These are phyloP conservation scores for Agrocybe pediades DNA, from an alignment of 768 basidiomycete species.

Conservation along the genomic window DNA sequence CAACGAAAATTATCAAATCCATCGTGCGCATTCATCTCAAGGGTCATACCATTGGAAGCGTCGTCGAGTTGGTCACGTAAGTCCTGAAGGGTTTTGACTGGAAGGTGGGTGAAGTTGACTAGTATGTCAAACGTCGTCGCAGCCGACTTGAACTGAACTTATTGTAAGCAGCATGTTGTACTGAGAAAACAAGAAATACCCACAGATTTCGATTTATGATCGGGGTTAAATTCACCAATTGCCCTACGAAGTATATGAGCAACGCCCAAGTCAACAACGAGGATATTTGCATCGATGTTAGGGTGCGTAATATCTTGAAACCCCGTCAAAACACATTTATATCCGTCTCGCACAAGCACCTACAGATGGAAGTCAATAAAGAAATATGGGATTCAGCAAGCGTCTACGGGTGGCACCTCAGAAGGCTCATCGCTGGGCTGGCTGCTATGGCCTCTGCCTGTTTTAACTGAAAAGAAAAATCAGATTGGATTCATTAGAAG, in stretches of 20 bases:
- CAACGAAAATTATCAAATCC: slow-evolving; percentile 12
- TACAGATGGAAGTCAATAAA: slow-evolving; percentile 6
- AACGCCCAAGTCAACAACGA: neutral
- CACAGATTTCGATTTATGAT: slow-evolving; percentile 11
- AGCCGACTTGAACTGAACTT: slow-evolving; percentile 14
- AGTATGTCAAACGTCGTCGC: slow-evolving; percentile 12
- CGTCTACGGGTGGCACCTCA: neutral
- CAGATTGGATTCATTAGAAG: neutral
- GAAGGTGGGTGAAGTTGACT: slow-evolving; percentile 6
- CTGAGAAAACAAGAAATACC: neutral
- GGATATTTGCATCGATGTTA: neutral
- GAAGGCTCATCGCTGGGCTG: neutral
- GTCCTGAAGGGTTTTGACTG: too few relatives aligned
- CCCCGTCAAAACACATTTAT: slow-evolving; percentile 14
- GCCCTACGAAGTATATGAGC: slow-evolving; percentile 10
- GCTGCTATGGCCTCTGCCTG: neutral
- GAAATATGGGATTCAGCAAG: neutral
- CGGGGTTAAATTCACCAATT: slow-evolving; percentile 6
- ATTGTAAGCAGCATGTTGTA: neutral
- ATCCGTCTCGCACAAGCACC: slow-evolving; percentile 14
- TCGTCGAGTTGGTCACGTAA: too few relatives aligned
- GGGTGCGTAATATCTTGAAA: slow-evolving; percentile 8
- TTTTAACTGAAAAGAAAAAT: slow-evolving; percentile 14
- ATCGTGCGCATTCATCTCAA: neutral
- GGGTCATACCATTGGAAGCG: slow-evolving; percentile 13